Evolutionary conservation across 2,329 filamentous ascomycete genomes (phyloP).

Genomic region (Byssothecium circinans): DNA sequence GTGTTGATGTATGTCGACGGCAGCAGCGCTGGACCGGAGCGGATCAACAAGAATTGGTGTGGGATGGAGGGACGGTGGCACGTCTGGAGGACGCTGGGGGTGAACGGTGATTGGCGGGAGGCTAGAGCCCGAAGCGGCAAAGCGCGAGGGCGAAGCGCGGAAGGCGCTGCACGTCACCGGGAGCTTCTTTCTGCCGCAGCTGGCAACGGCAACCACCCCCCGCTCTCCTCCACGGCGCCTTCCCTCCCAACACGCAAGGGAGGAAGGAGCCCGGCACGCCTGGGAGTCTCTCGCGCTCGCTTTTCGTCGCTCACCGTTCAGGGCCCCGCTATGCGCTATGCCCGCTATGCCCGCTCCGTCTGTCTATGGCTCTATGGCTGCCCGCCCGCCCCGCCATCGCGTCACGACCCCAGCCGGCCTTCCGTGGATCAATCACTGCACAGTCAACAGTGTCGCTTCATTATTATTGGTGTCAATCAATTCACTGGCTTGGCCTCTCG

Average conservation of each 20-base stretch:
- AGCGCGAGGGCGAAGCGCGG: slow-evolving; percentile 32
- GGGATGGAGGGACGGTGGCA: no score
- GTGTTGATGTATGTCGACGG: no score
- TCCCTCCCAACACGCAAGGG: slow-evolving; percentile 11
- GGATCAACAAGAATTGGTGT: no score
- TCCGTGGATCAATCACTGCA: no score
- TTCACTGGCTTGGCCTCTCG: slow-evolving; percentile 18
- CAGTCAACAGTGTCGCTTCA: no score
- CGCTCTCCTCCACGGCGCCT: slow-evolving; percentile 1
- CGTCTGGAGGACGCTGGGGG: no score
- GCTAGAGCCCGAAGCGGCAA: slow-evolving; percentile 22
- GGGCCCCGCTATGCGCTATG: slow-evolving; percentile 3
- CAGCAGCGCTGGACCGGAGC: no score
- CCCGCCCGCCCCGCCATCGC: background rate
- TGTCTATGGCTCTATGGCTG: slow-evolving; percentile 8
- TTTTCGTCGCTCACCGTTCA: slow-evolving; percentile 16
- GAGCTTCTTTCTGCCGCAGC: slow-evolving; percentile 10
- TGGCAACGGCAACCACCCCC: slow-evolving; percentile 4
- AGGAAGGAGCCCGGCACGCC: background rate
- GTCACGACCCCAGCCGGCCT: slow-evolving; percentile 6
- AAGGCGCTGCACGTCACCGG: slow-evolving; percentile 39
- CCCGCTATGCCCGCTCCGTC: slow-evolving; percentile 13
- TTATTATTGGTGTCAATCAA: no score
- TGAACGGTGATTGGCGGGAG: background rate
- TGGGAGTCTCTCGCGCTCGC: background rate